Evolutionary conservation across 208 protist species (phyloP), one percentile per base, ranked within the genome.

Genomic region (Trypanosoma caninum): DNA sequence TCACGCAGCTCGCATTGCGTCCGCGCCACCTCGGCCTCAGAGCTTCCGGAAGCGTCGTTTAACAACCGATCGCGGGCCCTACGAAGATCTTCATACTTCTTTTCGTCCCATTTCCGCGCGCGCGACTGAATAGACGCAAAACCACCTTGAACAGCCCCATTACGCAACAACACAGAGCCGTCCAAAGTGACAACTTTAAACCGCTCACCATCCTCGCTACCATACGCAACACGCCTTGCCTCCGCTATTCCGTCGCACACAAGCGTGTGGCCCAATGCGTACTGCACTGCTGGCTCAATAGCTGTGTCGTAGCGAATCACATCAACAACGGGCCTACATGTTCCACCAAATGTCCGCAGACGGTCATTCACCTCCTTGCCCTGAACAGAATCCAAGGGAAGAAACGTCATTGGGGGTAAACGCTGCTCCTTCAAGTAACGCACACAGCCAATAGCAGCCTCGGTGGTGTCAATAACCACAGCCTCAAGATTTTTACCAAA

Each of bases 401-500:
- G 69, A 64, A 99, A 99, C 0, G 95, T 98, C 59, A 97, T 91
- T 23, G 85, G 79, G 18, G 89, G 87, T 27, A 95, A 69, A 25
- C 93, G 76, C 60, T 99, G 89, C 60, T 98, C 94, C 64, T 97
- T 98, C 22, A 99, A 56, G 72, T 99, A 99, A 46, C 88, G 65
- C 41, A 99, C 95, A 71, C 97, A 99, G 34, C 83, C 84, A 33
- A 94, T 85, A 0, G 97, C 97, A 1, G 86, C 84, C 25, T 89
- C 76, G 20, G 93, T 86, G 10, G 76, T 97, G 46, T 99, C 97
- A 7, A 99, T 96, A 13, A 99, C 90, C 54, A 99, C 82, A 0
- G 97, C 93, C 46, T 99, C 94, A 37, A 98, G 84, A 41, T 98
- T 89, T 38, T 91, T 97, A 28, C 98, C 98, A 53, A 99, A 78